phyloP scores from a whole-genome alignment of 75 land plant species.

The Chamaecyparis obtusa region DNA sequence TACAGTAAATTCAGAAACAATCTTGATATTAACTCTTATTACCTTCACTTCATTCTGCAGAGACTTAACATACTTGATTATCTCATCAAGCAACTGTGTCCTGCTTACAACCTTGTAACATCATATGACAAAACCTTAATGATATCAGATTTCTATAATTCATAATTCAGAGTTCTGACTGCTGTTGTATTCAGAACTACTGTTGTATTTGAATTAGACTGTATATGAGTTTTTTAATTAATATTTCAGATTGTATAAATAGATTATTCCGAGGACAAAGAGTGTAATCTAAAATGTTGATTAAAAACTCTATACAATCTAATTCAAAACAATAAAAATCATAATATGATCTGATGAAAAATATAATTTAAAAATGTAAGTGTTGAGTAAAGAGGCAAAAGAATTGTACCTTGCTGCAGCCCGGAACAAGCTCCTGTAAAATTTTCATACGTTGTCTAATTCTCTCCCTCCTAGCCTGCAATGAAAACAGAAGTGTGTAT shows the following conservation, averaged over 20 bases:
- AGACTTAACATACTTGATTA: conserved; percentile 50
- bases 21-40: neutral
- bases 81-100: conserved; percentile 47
- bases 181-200: no score
- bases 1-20: neutral
- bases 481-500: neutral
- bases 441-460: conserved; percentile 36
- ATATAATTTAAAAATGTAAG: neutral
- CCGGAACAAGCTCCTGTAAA: conserved; percentile 36
- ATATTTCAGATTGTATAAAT: no score
- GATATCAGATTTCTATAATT: no score
- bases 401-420: conserved; percentile 26
- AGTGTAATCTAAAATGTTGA: no score
- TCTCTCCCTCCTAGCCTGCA: conserved; percentile 34
- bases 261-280: no score
- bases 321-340: no score
- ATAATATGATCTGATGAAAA: neutral
- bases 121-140: no score
- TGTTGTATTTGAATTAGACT: no score
- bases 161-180: no score
- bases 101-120: conserved; percentile 34
- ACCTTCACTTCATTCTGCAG: conserved; percentile 49
- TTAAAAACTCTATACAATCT: no score
- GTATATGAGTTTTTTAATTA: no score
- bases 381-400: neutral